These are phyloP conservation scores for Sicyos edulis DNA, from an alignment of 306 rosid genomes.

Conservation along the genomic window DNA sequence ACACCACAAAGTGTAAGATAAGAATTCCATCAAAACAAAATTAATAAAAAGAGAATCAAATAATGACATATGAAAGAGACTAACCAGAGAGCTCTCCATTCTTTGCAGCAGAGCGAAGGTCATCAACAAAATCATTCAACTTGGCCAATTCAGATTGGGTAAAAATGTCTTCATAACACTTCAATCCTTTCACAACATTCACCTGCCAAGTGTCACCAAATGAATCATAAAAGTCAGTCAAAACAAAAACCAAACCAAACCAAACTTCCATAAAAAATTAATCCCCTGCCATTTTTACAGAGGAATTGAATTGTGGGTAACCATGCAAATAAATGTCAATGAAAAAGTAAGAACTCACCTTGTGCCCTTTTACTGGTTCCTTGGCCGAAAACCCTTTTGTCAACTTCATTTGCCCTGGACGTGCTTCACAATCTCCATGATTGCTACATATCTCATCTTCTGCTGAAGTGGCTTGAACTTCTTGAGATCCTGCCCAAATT, in stretches of 20 bases:
- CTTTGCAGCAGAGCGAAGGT: conserved; percentile 67
- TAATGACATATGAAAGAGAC: neutral
- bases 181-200: conserved; percentile 94
- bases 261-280: neutral
- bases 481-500: conserved; percentile 63
- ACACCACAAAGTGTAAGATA: neutral
- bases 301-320: too few relatives aligned
- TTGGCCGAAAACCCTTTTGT: conserved; percentile 95
- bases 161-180: conserved; percentile 74
- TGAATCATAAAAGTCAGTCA: neutral
- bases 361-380: conserved; percentile 82
- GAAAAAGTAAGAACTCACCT: conserved; percentile 51
- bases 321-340: too few relatives aligned
- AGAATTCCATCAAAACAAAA: neutral
- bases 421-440: conserved; percentile 87
- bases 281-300: too few relatives aligned
- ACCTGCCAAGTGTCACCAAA: conserved; percentile 48
- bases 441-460: conserved; percentile 50
- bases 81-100: conserved; percentile 88
- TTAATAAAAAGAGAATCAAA: neutral
- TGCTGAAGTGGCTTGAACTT: conserved; percentile 43
- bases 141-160: conserved; percentile 63
- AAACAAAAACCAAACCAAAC: neutral
- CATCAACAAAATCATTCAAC: conserved; percentile 62
- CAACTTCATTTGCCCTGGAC: conserved; percentile 60